A percentile compares a stretch with the other conserved stretches of the same genome.
phyloP scores from a whole-genome alignment of 176 grass and related monocot genomes.

The Bromus sterilis region DNA sequence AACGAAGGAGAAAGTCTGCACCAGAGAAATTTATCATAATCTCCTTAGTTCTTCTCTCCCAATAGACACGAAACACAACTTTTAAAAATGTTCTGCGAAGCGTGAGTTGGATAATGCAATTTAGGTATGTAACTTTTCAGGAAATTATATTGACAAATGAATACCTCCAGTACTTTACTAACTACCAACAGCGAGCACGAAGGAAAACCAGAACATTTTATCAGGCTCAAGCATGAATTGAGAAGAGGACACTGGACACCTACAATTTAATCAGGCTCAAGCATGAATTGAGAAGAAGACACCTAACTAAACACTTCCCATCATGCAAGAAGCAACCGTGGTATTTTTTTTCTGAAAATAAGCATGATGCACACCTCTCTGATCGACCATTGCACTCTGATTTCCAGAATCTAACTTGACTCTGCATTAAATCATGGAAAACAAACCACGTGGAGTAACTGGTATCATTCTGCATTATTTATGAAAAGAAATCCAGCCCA shows the following conservation, averaged over 20 bases:
- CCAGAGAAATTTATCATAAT: no score
- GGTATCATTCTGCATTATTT: not conserved
- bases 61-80: conserved; percentile 5
- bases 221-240: conserved; percentile 9
- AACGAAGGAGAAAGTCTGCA: no score
- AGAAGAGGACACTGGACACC: no score
- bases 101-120: not conserved
- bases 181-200: not conserved
- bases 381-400: conserved; percentile 7
- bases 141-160: conserved; percentile 2
- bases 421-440: not conserved
- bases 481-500: not conserved
- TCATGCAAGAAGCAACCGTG: no score
- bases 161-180: not conserved
- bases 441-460: not conserved
- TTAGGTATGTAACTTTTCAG: conserved; percentile 14
- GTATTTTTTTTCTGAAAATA: no score
- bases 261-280: conserved; percentile 14
- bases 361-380: no score
- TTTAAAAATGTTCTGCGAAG: not conserved
- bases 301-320: no score
- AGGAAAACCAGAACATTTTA: not conserved
- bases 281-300: not conserved
- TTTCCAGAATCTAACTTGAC: conserved; percentile 41
- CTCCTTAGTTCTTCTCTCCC: no score